These are phyloP conservation scores for Ophiocytium majus DNA, from an alignment of 352 stramenopile genomes.

Conservation along the genomic window DNA sequence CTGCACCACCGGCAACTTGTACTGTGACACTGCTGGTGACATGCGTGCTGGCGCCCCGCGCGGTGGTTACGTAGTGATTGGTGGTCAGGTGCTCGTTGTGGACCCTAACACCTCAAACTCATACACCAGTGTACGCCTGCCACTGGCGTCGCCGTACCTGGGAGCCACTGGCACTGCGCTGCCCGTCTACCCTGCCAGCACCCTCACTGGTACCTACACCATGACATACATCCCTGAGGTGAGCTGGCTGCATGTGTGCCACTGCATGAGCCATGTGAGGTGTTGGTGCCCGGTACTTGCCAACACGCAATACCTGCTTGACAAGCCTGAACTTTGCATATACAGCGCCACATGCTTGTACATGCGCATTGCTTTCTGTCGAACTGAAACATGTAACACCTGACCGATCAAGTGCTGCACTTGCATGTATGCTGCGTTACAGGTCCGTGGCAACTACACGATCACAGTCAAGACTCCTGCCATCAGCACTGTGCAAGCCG, in stretches of 20 bases:
- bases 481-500: constrained; percentile 69
- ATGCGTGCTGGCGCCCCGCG: constrained; percentile 60
- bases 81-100: constrained; percentile 62
- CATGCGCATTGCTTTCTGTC: too few relatives aligned
- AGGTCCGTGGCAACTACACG: constrained; percentile 77
- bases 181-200: constrained; percentile 21
- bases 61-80: constrained; percentile 75
- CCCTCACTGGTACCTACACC: neutral
- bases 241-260: too few relatives aligned
- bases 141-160: constrained; percentile 42
- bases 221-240: too few relatives aligned
- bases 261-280: too few relatives aligned
- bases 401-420: too few relatives aligned
- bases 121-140: constrained; percentile 34
- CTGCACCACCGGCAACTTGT: constrained; percentile 27
- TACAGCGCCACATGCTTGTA: too few relatives aligned
- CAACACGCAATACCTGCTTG: too few relatives aligned
- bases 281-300: too few relatives aligned
- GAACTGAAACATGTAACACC: too few relatives aligned
- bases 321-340: too few relatives aligned
- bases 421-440: neutral
- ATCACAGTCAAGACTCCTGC: constrained; percentile 74
- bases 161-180: constrained; percentile 25
- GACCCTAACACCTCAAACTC: constrained; percentile 24
- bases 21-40: constrained; percentile 33